Percentiles rank a stretch among this genome's conserved stretches.
These are phyloP conservation scores for Gossypium schwendimanii DNA, from an alignment of 441 rosid genomes.

Conservation along the genomic window DNA sequence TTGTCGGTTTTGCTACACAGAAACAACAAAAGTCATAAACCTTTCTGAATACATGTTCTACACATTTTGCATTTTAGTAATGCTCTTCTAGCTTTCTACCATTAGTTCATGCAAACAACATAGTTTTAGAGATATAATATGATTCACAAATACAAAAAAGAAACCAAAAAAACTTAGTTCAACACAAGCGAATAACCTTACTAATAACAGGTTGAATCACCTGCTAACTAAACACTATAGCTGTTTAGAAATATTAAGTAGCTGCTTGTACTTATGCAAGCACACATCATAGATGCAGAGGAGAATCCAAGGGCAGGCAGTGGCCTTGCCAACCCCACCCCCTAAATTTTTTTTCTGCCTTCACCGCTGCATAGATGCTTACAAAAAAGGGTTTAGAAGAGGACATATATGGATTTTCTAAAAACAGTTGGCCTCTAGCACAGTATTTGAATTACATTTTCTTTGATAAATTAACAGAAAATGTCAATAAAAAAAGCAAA, in stretches of 20 bases:
- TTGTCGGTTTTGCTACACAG: conserved; percentile 72
- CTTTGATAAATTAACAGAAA: background rate
- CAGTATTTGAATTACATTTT: background rate
- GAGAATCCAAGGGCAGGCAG: too few species aligned
- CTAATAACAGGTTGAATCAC: background rate
- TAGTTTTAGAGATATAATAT: background rate
- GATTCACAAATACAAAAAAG: background rate
- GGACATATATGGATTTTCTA: background rate
- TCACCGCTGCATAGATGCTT: background rate
- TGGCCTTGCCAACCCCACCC: too few species aligned
- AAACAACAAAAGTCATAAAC: conserved; percentile 14
- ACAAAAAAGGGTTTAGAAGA: background rate
- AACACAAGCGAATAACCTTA: background rate
- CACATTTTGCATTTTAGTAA: conserved; percentile 13
- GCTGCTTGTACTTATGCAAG: background rate
- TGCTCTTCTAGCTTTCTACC: background rate
- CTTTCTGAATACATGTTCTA: background rate
- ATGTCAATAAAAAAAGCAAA: background rate
- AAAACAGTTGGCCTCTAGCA: background rate
- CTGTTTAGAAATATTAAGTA: background rate
- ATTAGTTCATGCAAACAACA: background rate
- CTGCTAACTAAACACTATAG: background rate
- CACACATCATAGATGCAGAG: background rate
- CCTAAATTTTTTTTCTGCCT: too few species aligned
- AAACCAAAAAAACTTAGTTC: background rate